Evolutionary conservation across 352 stramenopile genomes (phyloP), one percentile per base, ranked within the genome.

Genomic region (Globisporangium spinosum): DNA sequence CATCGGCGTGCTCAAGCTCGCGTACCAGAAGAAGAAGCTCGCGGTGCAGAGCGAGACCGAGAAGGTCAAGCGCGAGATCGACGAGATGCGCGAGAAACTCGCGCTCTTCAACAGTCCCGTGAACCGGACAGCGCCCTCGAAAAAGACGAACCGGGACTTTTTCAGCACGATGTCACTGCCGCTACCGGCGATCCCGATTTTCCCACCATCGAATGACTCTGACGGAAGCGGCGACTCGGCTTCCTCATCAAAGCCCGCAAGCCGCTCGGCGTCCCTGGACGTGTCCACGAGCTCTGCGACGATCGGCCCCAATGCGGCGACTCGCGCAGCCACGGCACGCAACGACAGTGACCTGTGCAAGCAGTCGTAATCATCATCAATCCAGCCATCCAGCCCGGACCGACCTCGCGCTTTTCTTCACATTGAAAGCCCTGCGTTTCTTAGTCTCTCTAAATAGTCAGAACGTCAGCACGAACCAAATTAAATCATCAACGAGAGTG

Each of bases 1-100:
- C 58, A 69, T 69, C 12, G 70, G 68, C 17, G 72, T 77, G 34
- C 77, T 90, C 9, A 79, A 77, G 58, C 58, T 78, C 40, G 72
- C 72, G 12, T 85, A 87, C 51, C 76, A 83, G 51, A 79, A 78
- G 43, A 84, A 87, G 64, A 86, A 88, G 64, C 69, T 68, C 10
- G 62, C 59, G 1, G 64, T 85, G 3, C 51, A 76, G 29, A 53
- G 27, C 15, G 68, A 85, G 32, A 70, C 76, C 0, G 73, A 79
- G 3, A 59, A 53, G 3, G 62, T 81, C 12, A 58, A 56, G 17
- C 64, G 70, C 7, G 73, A 81, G 23, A 73, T 77, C 60, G 53
- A 68, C 5, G 73, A 78, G 32, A 72, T 72, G 35, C 65, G 70
- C 17, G 69, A 56, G 20, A 75, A 85, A 54, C 68, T 89, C 13